These are phyloP conservation scores for Xylariaceae sp. DNA, from an alignment of 2,329 filamentous ascomycete species.

Conservation along the genomic window DNA sequence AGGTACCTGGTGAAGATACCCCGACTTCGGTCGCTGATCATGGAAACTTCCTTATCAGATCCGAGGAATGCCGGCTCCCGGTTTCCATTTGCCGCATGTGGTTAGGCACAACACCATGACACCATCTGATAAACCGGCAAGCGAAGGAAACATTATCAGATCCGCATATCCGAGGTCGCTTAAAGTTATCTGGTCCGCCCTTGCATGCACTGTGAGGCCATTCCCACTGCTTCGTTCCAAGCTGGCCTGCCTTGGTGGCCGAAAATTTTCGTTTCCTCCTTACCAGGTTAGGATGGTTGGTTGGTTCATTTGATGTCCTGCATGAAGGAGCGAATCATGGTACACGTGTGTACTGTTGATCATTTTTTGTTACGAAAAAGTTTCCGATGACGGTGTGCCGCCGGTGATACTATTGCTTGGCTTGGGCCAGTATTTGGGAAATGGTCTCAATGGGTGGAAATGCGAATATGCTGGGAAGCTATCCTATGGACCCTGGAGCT, in stretches of 20 bases:
- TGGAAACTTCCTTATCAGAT: too few relatives aligned
- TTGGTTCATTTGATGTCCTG: neutral
- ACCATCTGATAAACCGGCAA: too few relatives aligned
- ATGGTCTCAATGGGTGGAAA: too few relatives aligned
- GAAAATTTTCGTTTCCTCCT: slow-evolving; percentile 18
- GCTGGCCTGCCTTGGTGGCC: slow-evolving; percentile 20
- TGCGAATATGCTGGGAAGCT: too few relatives aligned
- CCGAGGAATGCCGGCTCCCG: too few relatives aligned
- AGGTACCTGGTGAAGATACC: neutral
- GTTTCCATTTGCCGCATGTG: too few relatives aligned
- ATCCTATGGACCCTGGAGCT: too few relatives aligned
- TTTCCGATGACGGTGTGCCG: neutral
- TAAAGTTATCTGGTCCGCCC: slow-evolving; percentile 38
- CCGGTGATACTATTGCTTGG: neutral
- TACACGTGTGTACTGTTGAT: neutral
- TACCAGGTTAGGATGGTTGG: too few relatives aligned
- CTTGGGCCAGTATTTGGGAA: neutral
- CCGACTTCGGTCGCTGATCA: slow-evolving; percentile 25
- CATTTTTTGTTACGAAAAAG: neutral
- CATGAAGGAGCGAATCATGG: neutral
- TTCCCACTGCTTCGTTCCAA: slow-evolving; percentile 13
- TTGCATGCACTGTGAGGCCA: slow-evolving; percentile 14
- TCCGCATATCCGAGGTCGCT: slow-evolving; percentile 20
- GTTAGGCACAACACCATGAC: too few relatives aligned
- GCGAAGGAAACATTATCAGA: slow-evolving; percentile 30